Conservation (phyloP, 2,329 filamentous ascomycete species). For the Cercospora citrullina region DNA sequence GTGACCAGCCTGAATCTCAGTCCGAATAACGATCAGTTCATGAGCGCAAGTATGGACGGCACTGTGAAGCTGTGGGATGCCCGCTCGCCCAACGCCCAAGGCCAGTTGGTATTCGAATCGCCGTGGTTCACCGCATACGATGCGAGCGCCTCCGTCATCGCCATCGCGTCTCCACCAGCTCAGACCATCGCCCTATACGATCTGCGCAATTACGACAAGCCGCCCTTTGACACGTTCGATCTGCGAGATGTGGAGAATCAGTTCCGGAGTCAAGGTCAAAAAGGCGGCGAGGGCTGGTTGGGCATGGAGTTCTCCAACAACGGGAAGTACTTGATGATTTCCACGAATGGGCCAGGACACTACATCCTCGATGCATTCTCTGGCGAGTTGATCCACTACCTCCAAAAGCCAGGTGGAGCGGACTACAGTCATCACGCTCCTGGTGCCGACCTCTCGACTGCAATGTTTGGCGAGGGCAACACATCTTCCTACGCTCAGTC, state of each 20-base stretch:
- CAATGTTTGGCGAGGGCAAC: conserved; percentile 51
- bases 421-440: conserved; percentile 39
- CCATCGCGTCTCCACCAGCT: conserved; percentile 77
- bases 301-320: conserved; percentile 96
- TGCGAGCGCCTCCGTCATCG: conserved; percentile 87
- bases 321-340: conserved; percentile 80
- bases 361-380: conserved; percentile 93
- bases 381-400: conserved; percentile 59
- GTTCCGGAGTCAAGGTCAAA: conserved; percentile 53
- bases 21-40: conserved; percentile 84
- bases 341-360: conserved; percentile 80
- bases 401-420: conserved; percentile 34
- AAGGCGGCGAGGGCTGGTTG: conserved; percentile 67
- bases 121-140: conserved; percentile 88
- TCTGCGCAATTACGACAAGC: conserved; percentile 87
- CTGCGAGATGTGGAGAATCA: conserved; percentile 64
- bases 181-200: conserved; percentile 88
- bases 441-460: conserved; percentile 36
- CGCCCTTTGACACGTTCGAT: conserved; percentile 84
- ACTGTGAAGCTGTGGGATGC: conserved; percentile 91
- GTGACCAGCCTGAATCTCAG: conserved; percentile 84
- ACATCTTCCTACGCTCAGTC: conserved; percentile 55
- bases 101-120: conserved; percentile 74
- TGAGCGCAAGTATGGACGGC: conserved; percentile 88
- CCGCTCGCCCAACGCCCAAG: conserved; percentile 74